A percentile compares a stretch with the other conserved stretches of the same genome.
These are phyloP conservation scores for Candida peoriensis DNA, from an alignment of 805 yeast genomes.

Conservation along the genomic window DNA sequence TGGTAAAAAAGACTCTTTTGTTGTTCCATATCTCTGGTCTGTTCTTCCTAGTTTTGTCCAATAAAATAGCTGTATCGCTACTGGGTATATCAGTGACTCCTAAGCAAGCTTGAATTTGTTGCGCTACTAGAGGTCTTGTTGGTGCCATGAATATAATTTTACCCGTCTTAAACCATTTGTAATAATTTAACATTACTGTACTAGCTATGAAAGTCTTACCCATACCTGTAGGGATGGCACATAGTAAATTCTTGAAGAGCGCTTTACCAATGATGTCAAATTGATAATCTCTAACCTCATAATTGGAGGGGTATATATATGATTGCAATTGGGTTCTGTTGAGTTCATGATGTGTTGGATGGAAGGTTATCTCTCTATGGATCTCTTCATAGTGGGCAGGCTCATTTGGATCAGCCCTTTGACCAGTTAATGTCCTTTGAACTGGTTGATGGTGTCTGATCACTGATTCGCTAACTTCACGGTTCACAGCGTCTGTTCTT, in stretches of 20 bases:
- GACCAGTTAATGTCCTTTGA: slow-evolving; percentile 31
- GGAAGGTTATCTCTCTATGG: slow-evolving; percentile 28
- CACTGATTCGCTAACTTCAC: slow-evolving; percentile 26
- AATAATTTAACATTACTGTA: slow-evolving; percentile 85
- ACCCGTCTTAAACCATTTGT: slow-evolving; percentile 74
- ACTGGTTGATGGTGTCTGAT: slow-evolving; percentile 26
- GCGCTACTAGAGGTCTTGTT: slow-evolving; percentile 92
- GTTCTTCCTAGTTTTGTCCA: slow-evolving; percentile 53
- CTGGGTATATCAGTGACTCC: slow-evolving; percentile 81
- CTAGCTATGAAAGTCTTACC: slow-evolving; percentile 97
- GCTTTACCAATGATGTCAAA: slow-evolving; percentile 71
- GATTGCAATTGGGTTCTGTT: slow-evolving; percentile 33
- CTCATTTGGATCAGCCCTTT: slow-evolving; percentile 18
- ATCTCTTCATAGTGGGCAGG: slow-evolving; percentile 32
- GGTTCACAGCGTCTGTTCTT: slow-evolving; percentile 26
- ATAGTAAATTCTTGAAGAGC: slow-evolving; percentile 66
- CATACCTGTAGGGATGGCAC: slow-evolving; percentile 94
- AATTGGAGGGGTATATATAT: slow-evolving; percentile 81
- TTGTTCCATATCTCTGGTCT: slow-evolving; percentile 74
- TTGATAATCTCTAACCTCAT: slow-evolving; percentile 84
- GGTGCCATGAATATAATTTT: slow-evolving; percentile 96
- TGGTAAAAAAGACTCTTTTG: slow-evolving; percentile 81
- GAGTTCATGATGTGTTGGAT: slow-evolving; percentile 49
- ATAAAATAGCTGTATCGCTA: slow-evolving; percentile 69
- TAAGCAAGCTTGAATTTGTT: slow-evolving; percentile 90